A percentile compares a stretch with the other conserved stretches of the same genome.
phyloP scores from a whole-genome alignment of 805 yeast species.

The Danielia reshetovae region DNA sequence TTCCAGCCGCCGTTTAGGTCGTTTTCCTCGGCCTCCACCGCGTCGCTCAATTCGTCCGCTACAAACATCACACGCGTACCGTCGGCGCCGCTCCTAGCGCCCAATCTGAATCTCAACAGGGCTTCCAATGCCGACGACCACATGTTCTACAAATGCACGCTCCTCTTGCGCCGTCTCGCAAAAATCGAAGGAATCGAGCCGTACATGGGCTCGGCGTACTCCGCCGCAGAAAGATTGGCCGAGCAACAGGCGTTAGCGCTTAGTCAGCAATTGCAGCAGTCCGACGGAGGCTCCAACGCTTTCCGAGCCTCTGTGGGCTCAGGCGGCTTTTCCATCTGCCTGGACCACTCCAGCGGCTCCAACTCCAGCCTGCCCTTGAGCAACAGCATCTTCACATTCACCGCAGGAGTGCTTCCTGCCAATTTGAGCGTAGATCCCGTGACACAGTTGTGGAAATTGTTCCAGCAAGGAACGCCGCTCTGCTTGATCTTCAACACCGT shows the following conservation, averaged over 20 bases:
- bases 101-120: constrained; percentile 54
- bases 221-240: constrained; percentile 62
- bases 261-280: constrained; percentile 37
- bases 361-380: constrained; percentile 17
- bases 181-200: constrained; percentile 65
- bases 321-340: constrained; percentile 32
- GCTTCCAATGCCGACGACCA: constrained; percentile 63
- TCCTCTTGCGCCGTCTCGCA: constrained; percentile 52
- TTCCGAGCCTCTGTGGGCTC: constrained; percentile 33
- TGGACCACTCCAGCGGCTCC: constrained; percentile 27
- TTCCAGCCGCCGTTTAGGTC: constrained; percentile 34
- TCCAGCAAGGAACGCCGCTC: constrained; percentile 90
- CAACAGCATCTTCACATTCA: constrained; percentile 54
- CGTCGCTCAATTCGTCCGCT: constrained; percentile 27
- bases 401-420: constrained; percentile 75
- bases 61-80: constrained; percentile 37
- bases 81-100: constrained; percentile 44
- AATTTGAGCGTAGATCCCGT: constrained; percentile 83
- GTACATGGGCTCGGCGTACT: constrained; percentile 58
- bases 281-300: constrained; percentile 18
- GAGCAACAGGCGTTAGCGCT: constrained; percentile 66
- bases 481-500: constrained; percentile 80
- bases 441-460: constrained; percentile 80
- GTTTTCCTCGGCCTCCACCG: constrained; percentile 29
- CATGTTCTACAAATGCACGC: constrained; percentile 61